A percentile compares a stretch with the other conserved stretches of the same genome.
Evolutionary conservation across 352 stramenopile species (phyloP).

Genomic region (Globisporangium spiculum): DNA sequence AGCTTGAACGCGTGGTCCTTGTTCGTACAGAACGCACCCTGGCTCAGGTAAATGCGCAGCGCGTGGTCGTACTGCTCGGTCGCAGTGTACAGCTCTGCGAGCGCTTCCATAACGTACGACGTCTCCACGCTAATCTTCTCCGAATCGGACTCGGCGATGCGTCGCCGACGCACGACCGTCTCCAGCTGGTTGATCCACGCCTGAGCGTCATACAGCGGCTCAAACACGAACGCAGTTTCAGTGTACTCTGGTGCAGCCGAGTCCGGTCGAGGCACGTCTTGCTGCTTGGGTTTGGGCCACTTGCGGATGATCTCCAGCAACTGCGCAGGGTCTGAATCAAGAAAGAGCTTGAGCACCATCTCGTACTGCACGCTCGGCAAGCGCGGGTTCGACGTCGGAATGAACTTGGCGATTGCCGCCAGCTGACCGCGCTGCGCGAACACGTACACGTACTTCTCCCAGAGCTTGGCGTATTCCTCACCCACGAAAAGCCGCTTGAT

Average conservation of each 20-base stretch:
- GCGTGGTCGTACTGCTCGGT: slow-evolving; percentile 83
- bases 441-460: slow-evolving; percentile 88
- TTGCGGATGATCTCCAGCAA: slow-evolving; percentile 79
- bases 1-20: slow-evolving; percentile 85
- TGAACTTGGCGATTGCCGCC: slow-evolving; percentile 63
- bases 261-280: slow-evolving; percentile 27
- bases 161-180: slow-evolving; percentile 60
- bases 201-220: slow-evolving; percentile 75
- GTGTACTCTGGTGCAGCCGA: slow-evolving; percentile 61
- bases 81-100: slow-evolving; percentile 78
- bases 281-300: slow-evolving; percentile 69
- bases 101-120: slow-evolving; percentile 77
- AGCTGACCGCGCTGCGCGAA: slow-evolving; percentile 77
- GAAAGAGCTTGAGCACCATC: slow-evolving; percentile 84
- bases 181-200: slow-evolving; percentile 85
- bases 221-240: slow-evolving; percentile 60
- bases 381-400: slow-evolving; percentile 69
- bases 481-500: slow-evolving; percentile 66
- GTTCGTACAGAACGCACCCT: slow-evolving; percentile 81
- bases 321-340: slow-evolving; percentile 75
- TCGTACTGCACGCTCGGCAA: slow-evolving; percentile 75
- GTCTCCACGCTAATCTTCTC: slow-evolving; percentile 73
- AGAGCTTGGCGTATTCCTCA: slow-evolving; percentile 67
- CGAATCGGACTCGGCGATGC: slow-evolving; percentile 59
- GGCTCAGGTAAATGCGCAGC: slow-evolving; percentile 81